phyloP scores from a whole-genome alignment of 2,329 filamentous ascomycete species.

The Macrophomina tecta region DNA sequence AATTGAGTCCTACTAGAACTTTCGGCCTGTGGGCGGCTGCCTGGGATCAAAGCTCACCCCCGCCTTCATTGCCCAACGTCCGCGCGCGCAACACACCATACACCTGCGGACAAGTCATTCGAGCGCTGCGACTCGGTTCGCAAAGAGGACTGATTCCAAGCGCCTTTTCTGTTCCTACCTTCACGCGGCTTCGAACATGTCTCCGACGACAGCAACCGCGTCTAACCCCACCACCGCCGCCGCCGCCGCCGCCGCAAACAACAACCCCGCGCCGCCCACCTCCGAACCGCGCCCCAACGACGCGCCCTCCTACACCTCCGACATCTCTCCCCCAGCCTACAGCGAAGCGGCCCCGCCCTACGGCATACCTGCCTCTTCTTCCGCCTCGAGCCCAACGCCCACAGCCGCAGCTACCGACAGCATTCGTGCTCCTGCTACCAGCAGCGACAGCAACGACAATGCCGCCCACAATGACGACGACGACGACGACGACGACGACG shows the following conservation, averaged over 20 bases:
- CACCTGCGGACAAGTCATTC: neutral
- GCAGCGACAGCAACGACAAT: neutral
- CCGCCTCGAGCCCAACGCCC: neutral
- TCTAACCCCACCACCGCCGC: conserved; percentile 10
- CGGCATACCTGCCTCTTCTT: neutral
- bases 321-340: conserved; percentile 10
- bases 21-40: conserved; percentile 6
- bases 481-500: neutral
- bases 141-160: neutral
- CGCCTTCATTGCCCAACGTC: neutral
- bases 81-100: neutral
- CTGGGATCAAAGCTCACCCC: conserved; percentile 6
- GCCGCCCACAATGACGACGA: neutral
- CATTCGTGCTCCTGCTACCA: neutral
- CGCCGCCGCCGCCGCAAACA: neutral
- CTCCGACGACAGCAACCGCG: neutral
- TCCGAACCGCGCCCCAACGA: conserved; percentile 1
- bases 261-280: conserved; percentile 1
- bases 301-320: conserved; percentile 12
- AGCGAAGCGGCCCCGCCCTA: conserved; percentile 10
- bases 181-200: neutral
- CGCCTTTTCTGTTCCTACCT: neutral
- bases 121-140: neutral
- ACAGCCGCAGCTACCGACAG: neutral
- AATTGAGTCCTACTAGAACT: neutral